These are phyloP conservation scores for Breynia disticha DNA, from an alignment of 441 rosid species.

Conservation along the genomic window DNA sequence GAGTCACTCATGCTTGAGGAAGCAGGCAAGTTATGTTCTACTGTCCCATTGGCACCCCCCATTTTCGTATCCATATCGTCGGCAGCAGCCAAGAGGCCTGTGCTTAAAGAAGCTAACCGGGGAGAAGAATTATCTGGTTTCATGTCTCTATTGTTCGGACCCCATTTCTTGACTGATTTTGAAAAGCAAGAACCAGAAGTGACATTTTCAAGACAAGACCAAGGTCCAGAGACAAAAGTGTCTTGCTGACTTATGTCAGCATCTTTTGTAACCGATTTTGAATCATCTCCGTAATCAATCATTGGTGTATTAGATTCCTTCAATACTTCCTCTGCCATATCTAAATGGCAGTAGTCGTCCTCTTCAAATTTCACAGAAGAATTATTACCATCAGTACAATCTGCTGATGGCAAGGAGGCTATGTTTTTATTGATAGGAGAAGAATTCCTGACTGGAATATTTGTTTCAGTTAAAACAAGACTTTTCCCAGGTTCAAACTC, in stretches of 20 bases:
- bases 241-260: slow-evolving; percentile 25
- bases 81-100: slow-evolving; percentile 31
- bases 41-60: slow-evolving; percentile 25
- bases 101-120: slow-evolving; percentile 23
- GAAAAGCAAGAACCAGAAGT: slow-evolving; percentile 17
- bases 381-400: slow-evolving; percentile 22
- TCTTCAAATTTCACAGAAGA: slow-evolving; percentile 36
- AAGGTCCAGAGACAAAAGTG: slow-evolving; percentile 16
- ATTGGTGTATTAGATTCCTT: slow-evolving; percentile 15
- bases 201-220: slow-evolving; percentile 22
- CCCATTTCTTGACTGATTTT: slow-evolving; percentile 14
- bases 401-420: not conserved
- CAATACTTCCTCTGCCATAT: slow-evolving; percentile 13
- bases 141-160: slow-evolving; percentile 20
- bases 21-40: slow-evolving; percentile 37
- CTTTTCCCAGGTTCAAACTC: slow-evolving; percentile 31
- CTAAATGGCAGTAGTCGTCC: slow-evolving; percentile 26
- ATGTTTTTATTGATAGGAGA: slow-evolving; percentile 18
- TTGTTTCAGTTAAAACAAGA: slow-evolving; percentile 21
- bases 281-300: slow-evolving; percentile 26
- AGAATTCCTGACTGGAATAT: slow-evolving; percentile 12
- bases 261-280: slow-evolving; percentile 20
- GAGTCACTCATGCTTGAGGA: slow-evolving; percentile 60
- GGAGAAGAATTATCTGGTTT: slow-evolving; percentile 28
- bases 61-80: slow-evolving; percentile 28